Evolutionary conservation across 2,329 filamentous ascomycete species (phyloP).

Genomic region (Neurospora sp.): DNA sequence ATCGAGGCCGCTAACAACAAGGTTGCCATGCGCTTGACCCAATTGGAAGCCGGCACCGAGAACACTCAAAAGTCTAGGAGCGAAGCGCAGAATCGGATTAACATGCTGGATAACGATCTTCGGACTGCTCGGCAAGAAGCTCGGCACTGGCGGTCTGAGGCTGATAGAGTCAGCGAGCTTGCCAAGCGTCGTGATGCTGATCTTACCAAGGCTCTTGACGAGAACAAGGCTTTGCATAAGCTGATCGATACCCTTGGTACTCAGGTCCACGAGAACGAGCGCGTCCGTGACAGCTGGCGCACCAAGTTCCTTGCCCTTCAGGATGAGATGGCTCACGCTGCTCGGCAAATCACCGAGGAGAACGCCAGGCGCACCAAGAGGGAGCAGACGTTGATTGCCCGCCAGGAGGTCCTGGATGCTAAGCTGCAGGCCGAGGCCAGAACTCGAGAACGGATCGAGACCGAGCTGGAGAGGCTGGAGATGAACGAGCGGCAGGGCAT

Average conservation of each 20-base stretch:
- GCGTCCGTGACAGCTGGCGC: constrained; percentile 74
- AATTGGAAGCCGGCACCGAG: constrained; percentile 57
- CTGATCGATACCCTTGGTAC: constrained; percentile 63
- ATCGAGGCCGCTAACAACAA: constrained; percentile 47
- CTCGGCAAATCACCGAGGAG: constrained; percentile 72
- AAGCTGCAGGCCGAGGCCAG: constrained; percentile 65
- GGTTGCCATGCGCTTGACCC: constrained; percentile 49
- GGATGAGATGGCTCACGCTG: constrained; percentile 72
- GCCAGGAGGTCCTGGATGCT: constrained; percentile 70
- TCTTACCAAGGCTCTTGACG: constrained; percentile 36
- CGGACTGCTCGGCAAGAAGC: constrained; percentile 45
- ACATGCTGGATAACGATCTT: constrained; percentile 43
- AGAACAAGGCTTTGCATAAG: constrained; percentile 65
- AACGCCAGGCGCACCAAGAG: constrained; percentile 69
- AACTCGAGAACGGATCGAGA: constrained; percentile 56
- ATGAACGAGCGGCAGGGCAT: constrained; percentile 54
- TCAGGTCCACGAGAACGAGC: constrained; percentile 78
- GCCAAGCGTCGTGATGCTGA: constrained; percentile 40
- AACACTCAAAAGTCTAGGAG: constrained; percentile 43
- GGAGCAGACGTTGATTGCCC: constrained; percentile 67
- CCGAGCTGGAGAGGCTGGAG: constrained; percentile 57
- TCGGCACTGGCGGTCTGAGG: constrained; percentile 51
- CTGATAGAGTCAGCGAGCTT: constrained; percentile 46
- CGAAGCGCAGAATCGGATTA: constrained; percentile 47
- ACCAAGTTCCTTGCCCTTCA: constrained; percentile 77